Evolutionary conservation across 1,284 basidiomycete genomes (phyloP).

Genomic region (Tilletia indica): DNA sequence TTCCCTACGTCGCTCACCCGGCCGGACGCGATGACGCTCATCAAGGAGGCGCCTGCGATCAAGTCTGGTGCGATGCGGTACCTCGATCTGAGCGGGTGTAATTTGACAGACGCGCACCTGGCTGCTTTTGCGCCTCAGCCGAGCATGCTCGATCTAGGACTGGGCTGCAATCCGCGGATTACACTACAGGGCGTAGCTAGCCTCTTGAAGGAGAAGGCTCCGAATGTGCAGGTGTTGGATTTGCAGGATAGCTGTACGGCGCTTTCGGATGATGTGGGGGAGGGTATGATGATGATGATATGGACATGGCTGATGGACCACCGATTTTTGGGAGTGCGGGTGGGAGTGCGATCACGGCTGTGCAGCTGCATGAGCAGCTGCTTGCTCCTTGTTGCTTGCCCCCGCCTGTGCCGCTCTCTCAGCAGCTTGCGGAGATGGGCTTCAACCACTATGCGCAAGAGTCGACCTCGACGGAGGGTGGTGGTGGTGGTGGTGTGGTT

Average conservation of each 20-base stretch:
- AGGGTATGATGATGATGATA: slow-evolving; percentile 1
- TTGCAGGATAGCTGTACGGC: slow-evolving; percentile 66
- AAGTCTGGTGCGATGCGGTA: slow-evolving; percentile 73
- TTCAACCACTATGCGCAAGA: slow-evolving; percentile 24
- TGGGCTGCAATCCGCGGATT: slow-evolving; percentile 78
- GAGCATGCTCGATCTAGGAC: slow-evolving; percentile 64
- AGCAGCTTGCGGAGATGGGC: slow-evolving; percentile 48
- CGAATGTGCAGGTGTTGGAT: slow-evolving; percentile 80
- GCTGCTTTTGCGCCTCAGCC: slow-evolving; percentile 68
- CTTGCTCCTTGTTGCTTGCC: slow-evolving; percentile 55
- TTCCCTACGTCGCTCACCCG: slow-evolving; percentile 75
- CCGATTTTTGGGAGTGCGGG: slow-evolving; percentile 61
- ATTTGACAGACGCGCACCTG: slow-evolving; percentile 63
- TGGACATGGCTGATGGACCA: slow-evolving; percentile 59
- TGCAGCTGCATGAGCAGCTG: slow-evolving; percentile 59
- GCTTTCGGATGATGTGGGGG: slow-evolving; percentile 59
- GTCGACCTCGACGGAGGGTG: slow-evolving; percentile 23
- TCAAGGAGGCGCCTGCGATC: slow-evolving; percentile 79
- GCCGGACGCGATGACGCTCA: slow-evolving; percentile 69
- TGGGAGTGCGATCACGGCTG: slow-evolving; percentile 64
- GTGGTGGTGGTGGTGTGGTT: too few species aligned
- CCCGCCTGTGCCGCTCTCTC: slow-evolving; percentile 45
- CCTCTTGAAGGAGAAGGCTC: slow-evolving; percentile 71
- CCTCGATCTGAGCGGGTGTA: slow-evolving; percentile 83
- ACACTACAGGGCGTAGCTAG: slow-evolving; percentile 68